Evolutionary conservation across 1,284 basidiomycete species (phyloP).

Genomic region (Sanguinoderma infundibulare): DNA sequence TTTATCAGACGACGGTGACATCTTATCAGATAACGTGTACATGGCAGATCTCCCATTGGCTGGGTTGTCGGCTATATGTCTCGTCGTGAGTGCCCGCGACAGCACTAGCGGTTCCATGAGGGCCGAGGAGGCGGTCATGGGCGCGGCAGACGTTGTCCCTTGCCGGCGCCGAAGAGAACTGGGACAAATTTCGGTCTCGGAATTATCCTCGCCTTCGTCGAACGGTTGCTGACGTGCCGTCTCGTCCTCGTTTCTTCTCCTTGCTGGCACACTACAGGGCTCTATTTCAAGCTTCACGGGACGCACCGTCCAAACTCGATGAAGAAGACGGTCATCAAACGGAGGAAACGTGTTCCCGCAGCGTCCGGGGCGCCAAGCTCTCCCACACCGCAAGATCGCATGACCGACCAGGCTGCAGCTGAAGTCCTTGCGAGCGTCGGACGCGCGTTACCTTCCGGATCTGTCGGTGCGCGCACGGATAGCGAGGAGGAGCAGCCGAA

Average conservation of each 20-base stretch:
- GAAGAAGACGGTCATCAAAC: slow-evolving; percentile 99
- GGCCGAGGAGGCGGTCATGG: slow-evolving; percentile 11
- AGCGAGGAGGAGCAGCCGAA: slow-evolving; percentile 62
- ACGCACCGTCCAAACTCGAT: slow-evolving; percentile 96
- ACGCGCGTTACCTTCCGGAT: slow-evolving; percentile 47
- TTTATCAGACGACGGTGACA: slow-evolving; percentile 20
- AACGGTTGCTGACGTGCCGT: slow-evolving; percentile 17
- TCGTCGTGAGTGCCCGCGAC: slow-evolving; percentile 20
- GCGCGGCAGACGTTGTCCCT: not conserved
- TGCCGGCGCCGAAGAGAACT: not conserved
- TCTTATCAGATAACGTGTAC: slow-evolving; percentile 28
- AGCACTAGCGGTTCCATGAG: slow-evolving; percentile 8
- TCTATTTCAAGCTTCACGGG: slow-evolving; percentile 98
- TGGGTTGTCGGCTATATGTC: slow-evolving; percentile 8
- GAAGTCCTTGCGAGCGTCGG: slow-evolving; percentile 83
- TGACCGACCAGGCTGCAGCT: slow-evolving; percentile 83
- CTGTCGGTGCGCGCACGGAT: slow-evolving; percentile 51
- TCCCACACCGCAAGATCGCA: slow-evolving; percentile 46
- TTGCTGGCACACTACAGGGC: slow-evolving; percentile 53
- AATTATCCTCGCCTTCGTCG: not conserved
- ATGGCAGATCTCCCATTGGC: slow-evolving; percentile 22
- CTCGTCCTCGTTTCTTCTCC: slow-evolving; percentile 24
- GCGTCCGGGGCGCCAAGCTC: slow-evolving; percentile 46
- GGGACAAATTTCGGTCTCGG: slow-evolving; percentile 11
- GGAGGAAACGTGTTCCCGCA: slow-evolving; percentile 93